These are phyloP conservation scores for Xerocomus brunneocitrinus DNA, from an alignment of 768 basidiomycete genomes.

Conservation along the genomic window DNA sequence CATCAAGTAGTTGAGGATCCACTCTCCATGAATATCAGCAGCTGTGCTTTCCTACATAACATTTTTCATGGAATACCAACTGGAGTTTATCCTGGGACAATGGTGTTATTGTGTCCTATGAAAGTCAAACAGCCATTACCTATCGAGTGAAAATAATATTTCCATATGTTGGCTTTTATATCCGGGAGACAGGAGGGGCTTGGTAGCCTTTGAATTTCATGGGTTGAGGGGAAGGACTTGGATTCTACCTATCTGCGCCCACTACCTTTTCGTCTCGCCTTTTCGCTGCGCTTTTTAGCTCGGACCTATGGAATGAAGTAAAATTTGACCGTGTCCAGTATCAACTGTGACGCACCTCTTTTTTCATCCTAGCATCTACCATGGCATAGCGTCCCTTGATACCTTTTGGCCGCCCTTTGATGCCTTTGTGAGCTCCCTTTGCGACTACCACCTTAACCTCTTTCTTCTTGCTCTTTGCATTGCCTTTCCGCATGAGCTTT, in stretches of 20 bases:
- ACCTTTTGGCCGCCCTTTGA: conserved; percentile 92
- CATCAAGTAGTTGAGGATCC: conserved; percentile 42
- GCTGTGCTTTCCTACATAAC: too few relatives aligned
- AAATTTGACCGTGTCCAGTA: not conserved
- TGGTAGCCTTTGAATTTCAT: not conserved
- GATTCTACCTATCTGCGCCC: conserved; percentile 32
- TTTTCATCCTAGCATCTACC: conserved; percentile 92
- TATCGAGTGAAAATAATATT: too few relatives aligned
- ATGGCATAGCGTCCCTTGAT: conserved; percentile 93
- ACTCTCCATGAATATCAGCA: not conserved
- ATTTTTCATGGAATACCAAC: too few relatives aligned
- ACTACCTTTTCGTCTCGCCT: conserved; percentile 54
- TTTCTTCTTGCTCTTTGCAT: conserved; percentile 66
- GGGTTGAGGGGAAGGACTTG: not conserved
- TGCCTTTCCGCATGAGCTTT: conserved; percentile 82
- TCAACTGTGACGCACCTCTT: conserved; percentile 53
- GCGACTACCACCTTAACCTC: conserved; percentile 88
- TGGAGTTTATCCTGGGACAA: too few relatives aligned
- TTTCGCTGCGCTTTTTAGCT: conserved; percentile 76
- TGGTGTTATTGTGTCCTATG: too few relatives aligned
- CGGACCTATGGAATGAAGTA: conserved; percentile 50
- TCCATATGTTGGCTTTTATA: too few relatives aligned
- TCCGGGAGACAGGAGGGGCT: not conserved
- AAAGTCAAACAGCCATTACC: too few relatives aligned
- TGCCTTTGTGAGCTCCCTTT: conserved; percentile 81